phyloP scores from a whole-genome alignment of 2,329 filamentous ascomycete genomes.

The Epichloe gansuensis region DNA sequence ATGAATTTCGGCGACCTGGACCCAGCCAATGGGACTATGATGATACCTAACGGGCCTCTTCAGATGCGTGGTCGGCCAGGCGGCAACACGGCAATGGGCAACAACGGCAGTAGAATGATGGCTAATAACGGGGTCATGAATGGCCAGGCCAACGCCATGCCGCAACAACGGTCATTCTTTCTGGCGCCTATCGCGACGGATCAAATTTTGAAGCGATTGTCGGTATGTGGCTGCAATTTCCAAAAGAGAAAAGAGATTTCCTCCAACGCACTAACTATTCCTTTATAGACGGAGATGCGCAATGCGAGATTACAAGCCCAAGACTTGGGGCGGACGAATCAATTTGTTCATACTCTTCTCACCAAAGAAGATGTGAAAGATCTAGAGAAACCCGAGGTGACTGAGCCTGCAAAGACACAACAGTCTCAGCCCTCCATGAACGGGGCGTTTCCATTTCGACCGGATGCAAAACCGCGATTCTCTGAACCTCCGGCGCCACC shows the following conservation, averaged over 20 bases:
- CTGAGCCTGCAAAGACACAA: constrained; percentile 35
- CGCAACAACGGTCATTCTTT: constrained; percentile 74
- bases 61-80: constrained; percentile 59
- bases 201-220: constrained; percentile 65
- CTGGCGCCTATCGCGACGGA: constrained; percentile 84
- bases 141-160: constrained; percentile 44
- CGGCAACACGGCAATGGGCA: constrained; percentile 51
- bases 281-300: constrained; percentile 64
- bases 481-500: constrained; percentile 89
- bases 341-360: constrained; percentile 68
- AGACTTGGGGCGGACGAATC: constrained; percentile 70
- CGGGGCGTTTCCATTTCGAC: constrained; percentile 45
- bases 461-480: constrained; percentile 72
- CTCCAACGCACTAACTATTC: not conserved
- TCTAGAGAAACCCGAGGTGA: constrained; percentile 36
- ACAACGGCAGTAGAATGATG: constrained; percentile 50
- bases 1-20: constrained; percentile 90
- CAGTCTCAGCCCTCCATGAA: constrained; percentile 35
- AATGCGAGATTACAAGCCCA: constrained; percentile 77
- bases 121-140: constrained; percentile 33
- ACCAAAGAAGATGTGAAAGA: constrained; percentile 57
- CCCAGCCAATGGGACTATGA: constrained; percentile 60
- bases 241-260: not conserved
- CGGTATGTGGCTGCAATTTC: constrained; percentile 16
- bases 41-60: constrained; percentile 57